These are phyloP conservation scores for Beauveria australis DNA, from an alignment of 2,329 filamentous ascomycete species.

Conservation along the genomic window DNA sequence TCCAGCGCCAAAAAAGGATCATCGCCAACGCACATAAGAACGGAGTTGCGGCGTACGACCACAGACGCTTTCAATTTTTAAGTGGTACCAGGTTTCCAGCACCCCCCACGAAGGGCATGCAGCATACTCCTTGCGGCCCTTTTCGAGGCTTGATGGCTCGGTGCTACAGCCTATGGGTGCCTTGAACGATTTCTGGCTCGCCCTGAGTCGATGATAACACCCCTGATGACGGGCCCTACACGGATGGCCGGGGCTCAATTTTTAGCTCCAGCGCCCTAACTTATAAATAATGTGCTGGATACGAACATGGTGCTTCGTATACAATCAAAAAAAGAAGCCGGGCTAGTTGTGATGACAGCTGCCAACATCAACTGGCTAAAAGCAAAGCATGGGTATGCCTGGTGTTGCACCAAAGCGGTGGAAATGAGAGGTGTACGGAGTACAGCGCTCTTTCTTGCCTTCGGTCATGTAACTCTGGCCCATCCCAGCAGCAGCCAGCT, in stretches of 20 bases:
- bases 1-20: not conserved
- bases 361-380: not conserved
- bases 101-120: not conserved
- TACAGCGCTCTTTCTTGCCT: not conserved
- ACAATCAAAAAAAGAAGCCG: not conserved
- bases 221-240: not conserved
- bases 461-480: not conserved
- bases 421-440: slow-evolving; percentile 5
- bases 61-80: not conserved
- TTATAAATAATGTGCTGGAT: not conserved
- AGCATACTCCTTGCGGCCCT: not conserved
- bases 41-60: not conserved
- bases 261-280: not conserved
- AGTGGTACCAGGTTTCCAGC: not conserved
- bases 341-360: not conserved
- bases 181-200: not conserved
- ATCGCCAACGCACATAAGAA: slow-evolving; percentile 4
- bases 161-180: too few species aligned
- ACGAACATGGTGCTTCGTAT: not conserved
- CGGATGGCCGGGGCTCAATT: not conserved
- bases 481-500: not conserved
- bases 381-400: not conserved
- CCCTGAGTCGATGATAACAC: not conserved
- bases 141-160: not conserved
- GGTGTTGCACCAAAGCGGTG: not conserved